These are phyloP conservation scores for Suhomyces emberorum DNA, from an alignment of 805 yeast genomes.

Conservation along the genomic window DNA sequence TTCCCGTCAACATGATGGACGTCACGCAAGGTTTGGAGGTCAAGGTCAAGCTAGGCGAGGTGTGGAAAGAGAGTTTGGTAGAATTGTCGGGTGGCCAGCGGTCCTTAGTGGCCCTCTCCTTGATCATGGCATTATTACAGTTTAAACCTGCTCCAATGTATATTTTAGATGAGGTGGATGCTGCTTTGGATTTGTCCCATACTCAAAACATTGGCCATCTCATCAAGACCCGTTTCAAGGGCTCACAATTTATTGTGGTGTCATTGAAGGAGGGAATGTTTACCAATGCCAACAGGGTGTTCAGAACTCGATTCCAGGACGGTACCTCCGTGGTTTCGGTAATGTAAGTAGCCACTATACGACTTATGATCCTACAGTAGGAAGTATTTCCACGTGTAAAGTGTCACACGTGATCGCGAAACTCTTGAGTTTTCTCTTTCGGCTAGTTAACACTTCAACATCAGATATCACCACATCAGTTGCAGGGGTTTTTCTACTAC, in stretches of 20 bases:
- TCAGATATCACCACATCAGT: no score
- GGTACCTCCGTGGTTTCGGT: conserved; percentile 91
- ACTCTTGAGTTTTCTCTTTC: no score
- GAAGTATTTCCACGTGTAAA: no score
- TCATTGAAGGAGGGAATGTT: conserved; percentile 98
- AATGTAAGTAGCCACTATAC: no score
- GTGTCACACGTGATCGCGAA: no score
- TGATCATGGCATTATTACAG: conserved; percentile 87
- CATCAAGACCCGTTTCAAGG: conserved; percentile 91
- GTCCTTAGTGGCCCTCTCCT: conserved; percentile 86
- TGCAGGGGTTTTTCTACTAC: no score
- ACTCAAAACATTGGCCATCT: conserved; percentile 97
- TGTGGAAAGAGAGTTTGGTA: conserved; percentile 94
- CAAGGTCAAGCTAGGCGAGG: conserved; percentile 81
- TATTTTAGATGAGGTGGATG: conserved; percentile 96
- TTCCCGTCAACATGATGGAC: conserved; percentile 74
- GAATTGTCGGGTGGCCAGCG: conserved; percentile 97
- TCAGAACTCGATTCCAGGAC: conserved; percentile 91
- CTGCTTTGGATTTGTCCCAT: conserved; percentile 94
- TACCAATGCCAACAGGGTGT: conserved; percentile 92
- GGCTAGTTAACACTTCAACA: no score
- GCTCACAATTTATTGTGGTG: conserved; percentile 94
- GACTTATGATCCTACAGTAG: no score
- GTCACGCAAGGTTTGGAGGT: conserved; percentile 90
- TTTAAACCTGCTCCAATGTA: conserved; percentile 99